Evolutionary conservation across 2,329 filamentous ascomycete genomes (phyloP).

Genomic region (Gremmenia infestans): DNA sequence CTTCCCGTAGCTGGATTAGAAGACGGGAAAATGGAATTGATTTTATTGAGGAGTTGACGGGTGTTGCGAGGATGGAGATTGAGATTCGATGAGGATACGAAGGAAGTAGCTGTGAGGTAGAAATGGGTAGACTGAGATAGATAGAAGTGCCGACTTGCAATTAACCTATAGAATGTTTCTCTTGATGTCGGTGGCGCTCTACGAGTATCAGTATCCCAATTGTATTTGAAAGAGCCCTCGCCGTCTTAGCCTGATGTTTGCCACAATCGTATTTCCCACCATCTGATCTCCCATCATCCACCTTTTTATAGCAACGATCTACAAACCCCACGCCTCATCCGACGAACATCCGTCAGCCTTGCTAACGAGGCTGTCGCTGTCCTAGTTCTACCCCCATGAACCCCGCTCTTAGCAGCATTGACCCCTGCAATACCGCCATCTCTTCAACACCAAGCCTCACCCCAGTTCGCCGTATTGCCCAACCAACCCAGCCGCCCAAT

Average conservation of each 20-base stretch:
- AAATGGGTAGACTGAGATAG: neutral
- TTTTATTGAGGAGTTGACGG: slow-evolving; percentile 34
- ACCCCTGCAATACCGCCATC: slow-evolving; percentile 2
- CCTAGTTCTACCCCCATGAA: neutral
- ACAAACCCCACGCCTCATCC: neutral
- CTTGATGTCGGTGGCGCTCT: too few species aligned
- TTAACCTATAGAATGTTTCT: neutral
- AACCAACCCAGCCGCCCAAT: neutral
- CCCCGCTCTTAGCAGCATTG: neutral
- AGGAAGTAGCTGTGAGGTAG: neutral
- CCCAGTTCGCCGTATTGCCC: neutral
- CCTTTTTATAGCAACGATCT: neutral
- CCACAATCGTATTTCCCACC: neutral
- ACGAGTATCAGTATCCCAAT: too few species aligned
- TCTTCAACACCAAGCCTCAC: slow-evolving; percentile 9
- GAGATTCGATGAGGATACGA: slow-evolving; percentile 27
- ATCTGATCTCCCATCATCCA: neutral
- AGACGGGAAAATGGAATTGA: slow-evolving; percentile 14
- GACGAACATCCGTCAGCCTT: neutral
- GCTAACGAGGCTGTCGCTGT: neutral
- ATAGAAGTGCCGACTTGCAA: neutral
- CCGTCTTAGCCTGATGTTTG: too few species aligned
- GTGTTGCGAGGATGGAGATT: slow-evolving; percentile 36
- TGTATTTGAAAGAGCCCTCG: too few species aligned
- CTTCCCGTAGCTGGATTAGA: neutral